These are phyloP conservation scores for Xylaria sp. DNA, from an alignment of 2,329 filamentous ascomycete genomes.

Conservation along the genomic window DNA sequence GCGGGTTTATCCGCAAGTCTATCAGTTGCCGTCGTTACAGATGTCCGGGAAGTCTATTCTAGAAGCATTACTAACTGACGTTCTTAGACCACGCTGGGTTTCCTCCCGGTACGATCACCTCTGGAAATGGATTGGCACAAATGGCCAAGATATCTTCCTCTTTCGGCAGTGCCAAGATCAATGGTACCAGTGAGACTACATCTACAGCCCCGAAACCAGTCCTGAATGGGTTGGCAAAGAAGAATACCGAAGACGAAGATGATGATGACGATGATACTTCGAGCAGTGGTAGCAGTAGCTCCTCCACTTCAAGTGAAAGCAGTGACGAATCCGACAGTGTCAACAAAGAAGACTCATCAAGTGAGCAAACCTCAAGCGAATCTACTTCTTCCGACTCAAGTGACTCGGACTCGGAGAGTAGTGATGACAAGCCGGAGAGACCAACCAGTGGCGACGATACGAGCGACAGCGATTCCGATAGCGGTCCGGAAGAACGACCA, in stretches of 20 bases:
- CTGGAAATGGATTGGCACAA: slow-evolving; percentile 32
- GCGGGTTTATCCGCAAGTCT: not conserved
- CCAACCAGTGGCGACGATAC: not conserved
- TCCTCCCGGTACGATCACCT: slow-evolving; percentile 37
- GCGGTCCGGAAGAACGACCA: slow-evolving; percentile 21
- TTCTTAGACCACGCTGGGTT: slow-evolving; percentile 35
- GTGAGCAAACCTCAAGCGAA: not conserved
- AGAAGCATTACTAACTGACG: slow-evolving; percentile 20
- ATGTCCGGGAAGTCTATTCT: not conserved
- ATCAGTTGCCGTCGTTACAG: slow-evolving; percentile 14
- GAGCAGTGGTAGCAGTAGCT: slow-evolving; percentile 24
- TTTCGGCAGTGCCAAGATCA: slow-evolving; percentile 24
- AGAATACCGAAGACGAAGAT: slow-evolving; percentile 4
- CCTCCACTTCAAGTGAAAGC: slow-evolving; percentile 22
- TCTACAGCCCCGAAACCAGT: slow-evolving; percentile 22
- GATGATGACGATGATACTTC: slow-evolving; percentile 22
- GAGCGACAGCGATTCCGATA: slow-evolving; percentile 21
- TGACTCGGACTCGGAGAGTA: slow-evolving; percentile 8
- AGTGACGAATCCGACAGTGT: slow-evolving; percentile 17
- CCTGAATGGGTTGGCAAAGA: slow-evolving; percentile 17
- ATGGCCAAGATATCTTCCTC: slow-evolving; percentile 34
- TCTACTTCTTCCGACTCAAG: slow-evolving; percentile 17
- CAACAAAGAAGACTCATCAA: slow-evolving; percentile 8
- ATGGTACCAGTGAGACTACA: slow-evolving; percentile 26
- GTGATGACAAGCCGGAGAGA: not conserved